A percentile compares a stretch with the other conserved stretches of the same genome.
phyloP scores from a whole-genome alignment of 2,329 filamentous ascomycete genomes.

The Pyrenochaeta sp. region DNA sequence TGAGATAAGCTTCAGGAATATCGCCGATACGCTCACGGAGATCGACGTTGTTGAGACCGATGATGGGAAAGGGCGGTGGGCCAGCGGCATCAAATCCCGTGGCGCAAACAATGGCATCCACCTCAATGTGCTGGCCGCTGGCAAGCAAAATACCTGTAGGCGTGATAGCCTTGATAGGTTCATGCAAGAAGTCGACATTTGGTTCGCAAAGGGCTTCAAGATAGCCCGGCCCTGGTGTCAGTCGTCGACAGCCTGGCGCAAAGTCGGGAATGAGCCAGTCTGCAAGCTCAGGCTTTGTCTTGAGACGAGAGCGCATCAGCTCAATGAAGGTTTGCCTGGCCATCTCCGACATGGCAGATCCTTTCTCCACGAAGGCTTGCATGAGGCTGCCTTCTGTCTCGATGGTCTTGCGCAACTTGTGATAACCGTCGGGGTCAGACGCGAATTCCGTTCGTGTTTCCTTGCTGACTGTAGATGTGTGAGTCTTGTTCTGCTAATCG shows the following conservation, averaged over 20 bases:
- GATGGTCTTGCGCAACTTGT: too few relatives aligned
- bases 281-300: slow-evolving; percentile 43
- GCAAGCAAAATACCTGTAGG: slow-evolving; percentile 42
- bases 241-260: slow-evolving; percentile 37
- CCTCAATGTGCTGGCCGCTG: slow-evolving; percentile 45
- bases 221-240: slow-evolving; percentile 57
- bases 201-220: slow-evolving; percentile 52
- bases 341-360: too few relatives aligned
- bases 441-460: too few relatives aligned
- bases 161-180: slow-evolving; percentile 37
- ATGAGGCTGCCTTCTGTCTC: too few relatives aligned
- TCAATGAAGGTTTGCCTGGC: slow-evolving; percentile 38
- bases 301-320: slow-evolving; percentile 45
- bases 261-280: slow-evolving; percentile 48
- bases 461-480: too few relatives aligned
- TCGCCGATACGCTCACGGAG: too few relatives aligned
- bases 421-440: too few relatives aligned
- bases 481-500: too few relatives aligned
- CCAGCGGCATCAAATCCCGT: slow-evolving; percentile 7
- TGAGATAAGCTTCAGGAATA: slow-evolving; percentile 46
- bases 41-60: slow-evolving; percentile 4
- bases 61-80: slow-evolving; percentile 5
- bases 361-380: too few relatives aligned
- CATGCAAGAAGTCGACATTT: slow-evolving; percentile 43
- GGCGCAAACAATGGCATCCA: slow-evolving; percentile 43